These are phyloP conservation scores for Gilbertella persicaria DNA, from an alignment of 371 early-diverging fungal species.

Conservation along the genomic window DNA sequence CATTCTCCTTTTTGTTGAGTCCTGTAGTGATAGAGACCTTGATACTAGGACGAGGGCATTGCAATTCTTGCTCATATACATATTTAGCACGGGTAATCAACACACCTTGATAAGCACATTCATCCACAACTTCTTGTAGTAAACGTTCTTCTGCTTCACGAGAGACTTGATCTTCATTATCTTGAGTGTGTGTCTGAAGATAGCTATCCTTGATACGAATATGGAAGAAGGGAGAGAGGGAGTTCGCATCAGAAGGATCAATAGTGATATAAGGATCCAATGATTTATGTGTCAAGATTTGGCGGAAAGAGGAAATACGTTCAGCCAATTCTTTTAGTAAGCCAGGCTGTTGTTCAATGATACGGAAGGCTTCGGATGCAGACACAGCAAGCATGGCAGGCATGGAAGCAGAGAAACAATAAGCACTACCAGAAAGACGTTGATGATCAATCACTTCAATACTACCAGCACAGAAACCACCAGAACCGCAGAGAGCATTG, in stretches of 20 bases:
- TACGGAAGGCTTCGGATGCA: conserved; percentile 83
- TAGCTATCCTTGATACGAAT: conserved; percentile 58
- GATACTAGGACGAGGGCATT: conserved; percentile 78
- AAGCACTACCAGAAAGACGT: conserved; percentile 91
- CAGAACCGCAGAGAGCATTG: conserved; percentile 83
- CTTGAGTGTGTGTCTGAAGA: conserved; percentile 31
- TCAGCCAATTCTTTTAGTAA: conserved; percentile 37
- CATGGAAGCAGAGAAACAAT: conserved; percentile 98
- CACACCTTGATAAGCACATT: conserved; percentile 71
- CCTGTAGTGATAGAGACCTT: conserved; percentile 78
- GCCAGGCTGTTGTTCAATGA: conserved; percentile 52
- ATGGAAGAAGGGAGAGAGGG: conserved; percentile 69
- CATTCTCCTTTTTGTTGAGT: conserved; percentile 80
- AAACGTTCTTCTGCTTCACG: conserved; percentile 63
- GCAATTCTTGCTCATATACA: conserved; percentile 81
- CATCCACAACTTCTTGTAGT: conserved; percentile 87
- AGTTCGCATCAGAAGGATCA: conserved; percentile 49
- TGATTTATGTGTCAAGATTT: conserved; percentile 35
- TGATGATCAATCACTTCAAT: conserved; percentile 93
- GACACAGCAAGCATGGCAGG: conserved; percentile 96
- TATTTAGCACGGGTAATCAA: conserved; percentile 88
- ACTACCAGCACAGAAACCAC: conserved; percentile 96
- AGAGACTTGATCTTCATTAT: conserved; percentile 29
- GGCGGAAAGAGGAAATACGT: conserved; percentile 40
- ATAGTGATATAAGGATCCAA: conserved; percentile 48